Conservation (phyloP, 345 rosid genomes). For the Euphorbia tirucalli region DNA sequence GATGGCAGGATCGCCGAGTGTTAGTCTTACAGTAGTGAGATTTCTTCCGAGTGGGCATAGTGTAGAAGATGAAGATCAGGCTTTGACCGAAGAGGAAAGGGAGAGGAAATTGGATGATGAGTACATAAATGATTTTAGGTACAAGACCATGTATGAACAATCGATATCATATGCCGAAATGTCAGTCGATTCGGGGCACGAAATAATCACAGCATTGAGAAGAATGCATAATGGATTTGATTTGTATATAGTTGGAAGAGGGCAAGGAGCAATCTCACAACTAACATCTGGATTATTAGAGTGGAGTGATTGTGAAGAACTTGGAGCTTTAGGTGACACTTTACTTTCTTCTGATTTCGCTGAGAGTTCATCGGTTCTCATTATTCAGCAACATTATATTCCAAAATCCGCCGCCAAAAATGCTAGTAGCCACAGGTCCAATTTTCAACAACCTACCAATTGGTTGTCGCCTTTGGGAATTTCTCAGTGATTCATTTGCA, state of each 20-base stretch:
- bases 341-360: conserved; percentile 24
- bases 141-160: conserved; percentile 26
- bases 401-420: not conserved
- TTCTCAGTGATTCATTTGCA: not conserved
- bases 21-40: conserved; percentile 21
- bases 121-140: conserved; percentile 35
- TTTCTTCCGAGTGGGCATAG: conserved; percentile 7
- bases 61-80: conserved; percentile 2
- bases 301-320: conserved; percentile 32
- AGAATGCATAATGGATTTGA: conserved; percentile 20
- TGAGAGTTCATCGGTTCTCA: conserved; percentile 28
- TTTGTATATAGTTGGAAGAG: conserved; percentile 40
- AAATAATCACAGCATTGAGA: conserved; percentile 17
- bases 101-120: conserved; percentile 37
- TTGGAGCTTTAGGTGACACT: conserved; percentile 36
- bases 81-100: not conserved
- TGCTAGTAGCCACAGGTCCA: not conserved
- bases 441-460: no score
- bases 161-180: conserved; percentile 30
- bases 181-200: conserved; percentile 16
- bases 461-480: not conserved
- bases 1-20: conserved; percentile 15
- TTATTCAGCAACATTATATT: conserved; percentile 31
- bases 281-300: conserved; percentile 28
- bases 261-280: conserved; percentile 12